These are phyloP conservation scores for Candida cerambycidarum DNA, from an alignment of 805 yeast species.

Conservation along the genomic window DNA sequence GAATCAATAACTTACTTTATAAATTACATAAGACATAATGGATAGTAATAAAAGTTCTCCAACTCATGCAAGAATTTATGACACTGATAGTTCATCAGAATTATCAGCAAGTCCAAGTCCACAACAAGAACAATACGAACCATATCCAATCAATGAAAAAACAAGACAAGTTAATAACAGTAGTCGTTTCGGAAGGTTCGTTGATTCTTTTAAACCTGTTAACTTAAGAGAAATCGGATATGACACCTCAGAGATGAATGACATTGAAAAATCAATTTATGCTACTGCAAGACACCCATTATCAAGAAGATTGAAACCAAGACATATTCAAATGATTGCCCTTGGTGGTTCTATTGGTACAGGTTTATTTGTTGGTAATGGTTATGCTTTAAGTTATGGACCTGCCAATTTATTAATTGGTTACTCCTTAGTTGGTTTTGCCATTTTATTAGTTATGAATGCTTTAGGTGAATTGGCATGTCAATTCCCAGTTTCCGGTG, in stretches of 20 bases:
- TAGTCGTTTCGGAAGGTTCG: constrained; percentile 15
- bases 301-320: constrained; percentile 52
- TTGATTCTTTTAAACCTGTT: constrained; percentile 40
- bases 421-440: constrained; percentile 53
- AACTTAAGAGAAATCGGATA: constrained; percentile 40
- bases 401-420: constrained; percentile 51
- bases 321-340: constrained; percentile 71
- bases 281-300: constrained; percentile 41
- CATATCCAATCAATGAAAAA: constrained; percentile 1
- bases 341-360: constrained; percentile 76
- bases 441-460: constrained; percentile 56
- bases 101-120: background rate
- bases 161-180: constrained; percentile 2
- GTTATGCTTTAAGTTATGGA: constrained; percentile 42
- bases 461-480: constrained; percentile 66
- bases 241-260: constrained; percentile 39
- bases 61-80: constrained; percentile 5
- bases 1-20: too few species aligned
- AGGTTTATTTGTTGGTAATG: constrained; percentile 51
- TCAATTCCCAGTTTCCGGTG: constrained; percentile 39
- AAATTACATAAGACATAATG: too few species aligned
- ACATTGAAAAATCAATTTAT: constrained; percentile 36
- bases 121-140: background rate
- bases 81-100: constrained; percentile 3
- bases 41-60: constrained; percentile 7